Percentiles rank a stretch among this genome's conserved stretches.
These are phyloP conservation scores for Volvariella surrecta DNA, from an alignment of 1,284 basidiomycete genomes.

Conservation along the genomic window DNA sequence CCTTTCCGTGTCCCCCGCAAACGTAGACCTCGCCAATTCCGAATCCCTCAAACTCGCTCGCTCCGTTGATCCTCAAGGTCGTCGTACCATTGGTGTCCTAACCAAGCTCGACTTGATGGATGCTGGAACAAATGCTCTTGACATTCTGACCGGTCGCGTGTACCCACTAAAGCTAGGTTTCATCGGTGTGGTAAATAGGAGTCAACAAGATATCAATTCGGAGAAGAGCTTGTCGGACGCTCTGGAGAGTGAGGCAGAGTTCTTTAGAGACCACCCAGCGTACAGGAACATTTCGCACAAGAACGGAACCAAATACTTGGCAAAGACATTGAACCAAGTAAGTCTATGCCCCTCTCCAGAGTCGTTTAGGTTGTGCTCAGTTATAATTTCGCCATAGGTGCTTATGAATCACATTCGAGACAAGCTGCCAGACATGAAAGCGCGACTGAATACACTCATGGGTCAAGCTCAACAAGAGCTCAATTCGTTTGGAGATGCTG, in stretches of 20 bases:
- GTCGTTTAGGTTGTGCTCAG: background rate
- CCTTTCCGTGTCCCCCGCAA: constrained; percentile 92
- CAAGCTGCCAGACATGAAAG: constrained; percentile 99
- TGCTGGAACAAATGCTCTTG: constrained; percentile 94
- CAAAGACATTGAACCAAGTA: constrained; percentile 91
- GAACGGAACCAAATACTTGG: constrained; percentile 93
- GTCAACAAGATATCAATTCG: constrained; percentile 95
- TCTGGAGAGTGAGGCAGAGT: constrained; percentile 81
- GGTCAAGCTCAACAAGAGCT: constrained; percentile 98
- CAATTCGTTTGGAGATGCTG: constrained; percentile 91
- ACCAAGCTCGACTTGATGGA: constrained; percentile 99
- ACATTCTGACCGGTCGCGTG: constrained; percentile 92
- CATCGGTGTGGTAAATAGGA: constrained; percentile 95
- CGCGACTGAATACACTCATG: constrained; percentile 95
- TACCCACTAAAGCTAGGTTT: constrained; percentile 98
- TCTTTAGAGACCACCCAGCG: constrained; percentile 85
- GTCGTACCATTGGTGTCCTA: constrained; percentile 92
- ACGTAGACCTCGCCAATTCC: constrained; percentile 97
- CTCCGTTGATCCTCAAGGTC: constrained; percentile 90
- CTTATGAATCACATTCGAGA: constrained; percentile 98
- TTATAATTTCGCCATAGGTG: constrained; percentile 30
- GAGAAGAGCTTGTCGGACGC: constrained; percentile 86
- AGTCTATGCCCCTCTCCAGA: constrained; percentile 13
- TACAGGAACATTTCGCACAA: constrained; percentile 97
- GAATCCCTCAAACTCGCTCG: constrained; percentile 96